A percentile compares a stretch with the other conserved stretches of the same genome.
These are phyloP conservation scores for Eleusine indica DNA, from an alignment of 176 grass and related monocot species.

Conservation along the genomic window DNA sequence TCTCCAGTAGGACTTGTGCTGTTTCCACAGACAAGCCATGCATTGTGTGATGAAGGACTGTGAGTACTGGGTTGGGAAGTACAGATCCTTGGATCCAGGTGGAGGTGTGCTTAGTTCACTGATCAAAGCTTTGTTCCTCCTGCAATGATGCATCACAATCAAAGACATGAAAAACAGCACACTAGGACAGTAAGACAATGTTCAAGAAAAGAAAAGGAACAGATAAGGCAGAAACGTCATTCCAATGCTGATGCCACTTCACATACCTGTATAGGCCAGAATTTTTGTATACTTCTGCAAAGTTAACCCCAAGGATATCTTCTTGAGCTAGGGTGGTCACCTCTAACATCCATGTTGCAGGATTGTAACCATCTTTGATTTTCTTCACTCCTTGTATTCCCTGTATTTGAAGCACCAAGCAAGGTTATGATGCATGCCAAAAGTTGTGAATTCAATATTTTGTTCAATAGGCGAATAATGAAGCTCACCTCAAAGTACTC, in stretches of 20 bases:
- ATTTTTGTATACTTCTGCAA: constrained; percentile 71
- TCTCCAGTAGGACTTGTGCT: constrained; percentile 89
- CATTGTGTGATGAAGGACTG: constrained; percentile 81
- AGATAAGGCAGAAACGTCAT: not conserved
- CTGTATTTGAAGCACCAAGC: constrained; percentile 43
- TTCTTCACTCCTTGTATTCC: constrained; percentile 76
- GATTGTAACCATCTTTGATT: constrained; percentile 93
- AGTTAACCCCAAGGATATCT: constrained; percentile 75
- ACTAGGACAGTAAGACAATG: not conserved
- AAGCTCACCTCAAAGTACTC: constrained; percentile 81
- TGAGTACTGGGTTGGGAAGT: constrained; percentile 70
- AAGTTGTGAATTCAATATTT: constrained; percentile 15
- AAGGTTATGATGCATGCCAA: constrained; percentile 28
- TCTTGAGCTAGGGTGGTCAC: constrained; percentile 72
- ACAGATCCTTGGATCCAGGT: constrained; percentile 72
- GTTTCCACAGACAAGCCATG: constrained; percentile 88
- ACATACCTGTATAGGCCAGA: constrained; percentile 75
- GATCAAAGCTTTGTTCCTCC: constrained; percentile 88
- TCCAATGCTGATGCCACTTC: constrained; percentile 5
- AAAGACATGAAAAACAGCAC: constrained; percentile 14
- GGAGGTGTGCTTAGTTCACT: constrained; percentile 68
- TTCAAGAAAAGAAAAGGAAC: not conserved
- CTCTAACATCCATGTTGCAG: constrained; percentile 96
- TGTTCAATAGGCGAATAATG: not conserved
- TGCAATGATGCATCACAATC: constrained; percentile 43